Percentiles rank a stretch among this genome's conserved stretches.
phyloP scores from a whole-genome alignment of 495 filamentous ascomycete species.

The Xylaria bambusicola region DNA sequence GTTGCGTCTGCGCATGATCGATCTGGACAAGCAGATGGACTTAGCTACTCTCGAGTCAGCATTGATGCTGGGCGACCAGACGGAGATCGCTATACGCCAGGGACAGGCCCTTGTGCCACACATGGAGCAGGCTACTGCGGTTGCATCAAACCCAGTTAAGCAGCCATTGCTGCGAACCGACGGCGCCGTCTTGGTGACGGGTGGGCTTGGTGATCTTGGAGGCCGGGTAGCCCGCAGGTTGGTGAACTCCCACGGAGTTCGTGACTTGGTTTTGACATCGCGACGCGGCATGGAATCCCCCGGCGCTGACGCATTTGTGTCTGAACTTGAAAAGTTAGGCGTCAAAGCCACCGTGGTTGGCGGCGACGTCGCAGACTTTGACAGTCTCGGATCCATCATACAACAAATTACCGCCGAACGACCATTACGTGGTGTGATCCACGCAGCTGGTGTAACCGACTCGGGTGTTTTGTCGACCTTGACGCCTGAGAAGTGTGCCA shows the following conservation, averaged over 20 bases:
- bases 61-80: conserved; percentile 19
- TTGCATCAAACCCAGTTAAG: not conserved
- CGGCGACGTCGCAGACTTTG: conserved; percentile 37
- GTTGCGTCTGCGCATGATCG: conserved; percentile 29
- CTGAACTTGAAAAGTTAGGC: conserved; percentile 17
- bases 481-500: conserved; percentile 35
- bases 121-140: conserved; percentile 15
- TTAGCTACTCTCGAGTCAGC: conserved; percentile 13
- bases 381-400: conserved; percentile 19
- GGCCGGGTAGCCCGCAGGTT: conserved; percentile 49
- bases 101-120: conserved; percentile 17
- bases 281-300: conserved; percentile 39
- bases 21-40: conserved; percentile 21
- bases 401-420: conserved; percentile 26
- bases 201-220: conserved; percentile 58
- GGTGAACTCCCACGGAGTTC: conserved; percentile 44
- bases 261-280: conserved; percentile 51
- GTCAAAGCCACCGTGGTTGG: conserved; percentile 21
- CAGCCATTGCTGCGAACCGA: conserved; percentile 22
- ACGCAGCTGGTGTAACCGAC: conserved; percentile 42
- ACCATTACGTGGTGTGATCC: conserved; percentile 50
- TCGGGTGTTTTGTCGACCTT: conserved; percentile 46
- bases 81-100: conserved; percentile 24
- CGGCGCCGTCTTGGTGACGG: conserved; percentile 50
- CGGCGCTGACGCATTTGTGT: conserved; percentile 20